phyloP scores from a whole-genome alignment of 2,329 filamentous ascomycete species.

The Graphilbum fragrans region DNA sequence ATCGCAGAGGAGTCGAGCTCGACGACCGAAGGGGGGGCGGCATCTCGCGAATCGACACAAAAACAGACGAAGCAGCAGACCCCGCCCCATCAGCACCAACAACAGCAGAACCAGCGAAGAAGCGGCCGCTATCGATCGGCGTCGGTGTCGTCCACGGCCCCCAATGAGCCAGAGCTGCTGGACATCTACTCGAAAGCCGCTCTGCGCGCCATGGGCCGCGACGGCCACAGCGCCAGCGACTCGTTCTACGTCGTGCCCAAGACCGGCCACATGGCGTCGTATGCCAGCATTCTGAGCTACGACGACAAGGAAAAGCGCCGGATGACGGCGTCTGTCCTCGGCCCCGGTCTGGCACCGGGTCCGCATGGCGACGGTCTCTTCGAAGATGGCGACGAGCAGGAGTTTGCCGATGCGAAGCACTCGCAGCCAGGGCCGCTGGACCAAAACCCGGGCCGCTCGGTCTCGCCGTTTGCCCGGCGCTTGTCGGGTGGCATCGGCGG shows the following conservation, averaged over 20 bases:
- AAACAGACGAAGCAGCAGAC: background rate
- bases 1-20: slow-evolving; percentile 32
- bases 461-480: slow-evolving; percentile 16
- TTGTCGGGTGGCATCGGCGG: slow-evolving; percentile 6
- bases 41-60: background rate
- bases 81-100: background rate
- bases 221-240: slow-evolving; percentile 48
- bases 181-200: slow-evolving; percentile 80
- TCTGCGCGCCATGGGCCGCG: slow-evolving; percentile 63
- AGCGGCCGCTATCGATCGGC: slow-evolving; percentile 23
- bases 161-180: slow-evolving; percentile 59
- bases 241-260: slow-evolving; percentile 94
- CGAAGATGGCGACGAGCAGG: slow-evolving; percentile 61
- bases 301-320: slow-evolving; percentile 55
- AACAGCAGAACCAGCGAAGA: slow-evolving; percentile 21
- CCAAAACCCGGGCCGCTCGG: slow-evolving; percentile 24
- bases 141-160: background rate
- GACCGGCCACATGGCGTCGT: slow-evolving; percentile 82
- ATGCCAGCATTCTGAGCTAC: slow-evolving; percentile 74
- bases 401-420: slow-evolving; percentile 82
- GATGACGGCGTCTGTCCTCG: slow-evolving; percentile 36
- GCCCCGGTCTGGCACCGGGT: background rate
- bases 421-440: slow-evolving; percentile 33
- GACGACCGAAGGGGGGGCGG: slow-evolving; percentile 5
- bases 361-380: slow-evolving; percentile 20